Evolutionary conservation across 2,329 filamentous ascomycete species (phyloP).

Genomic region (Scortechinia acanthostroma): DNA sequence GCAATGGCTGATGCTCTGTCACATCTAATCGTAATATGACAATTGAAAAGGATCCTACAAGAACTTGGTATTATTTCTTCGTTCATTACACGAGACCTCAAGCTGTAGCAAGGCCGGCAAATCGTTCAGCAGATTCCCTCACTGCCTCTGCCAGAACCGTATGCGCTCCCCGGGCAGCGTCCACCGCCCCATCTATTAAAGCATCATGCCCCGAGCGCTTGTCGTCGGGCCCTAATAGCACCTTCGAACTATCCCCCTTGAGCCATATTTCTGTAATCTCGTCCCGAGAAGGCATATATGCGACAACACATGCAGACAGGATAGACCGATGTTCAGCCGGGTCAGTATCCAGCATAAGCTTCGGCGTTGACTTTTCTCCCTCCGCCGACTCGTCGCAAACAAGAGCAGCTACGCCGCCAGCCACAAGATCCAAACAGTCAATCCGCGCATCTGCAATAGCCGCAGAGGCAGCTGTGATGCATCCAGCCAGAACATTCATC

Average conservation of each 20-base stretch:
- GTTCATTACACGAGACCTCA: too few species aligned
- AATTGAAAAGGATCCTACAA: too few species aligned
- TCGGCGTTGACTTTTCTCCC: constrained; percentile 14
- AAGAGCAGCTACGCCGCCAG: constrained; percentile 81
- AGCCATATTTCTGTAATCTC: constrained; percentile 94
- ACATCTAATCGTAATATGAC: too few species aligned
- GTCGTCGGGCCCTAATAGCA: neutral
- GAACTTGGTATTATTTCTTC: too few species aligned
- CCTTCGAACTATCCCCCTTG: constrained; percentile 46
- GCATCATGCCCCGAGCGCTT: neutral
- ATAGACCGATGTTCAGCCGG: constrained; percentile 74
- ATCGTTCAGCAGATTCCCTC: neutral
- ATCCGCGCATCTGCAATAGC: constrained; percentile 92
- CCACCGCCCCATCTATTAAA: constrained; percentile 1
- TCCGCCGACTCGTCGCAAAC: constrained; percentile 33
- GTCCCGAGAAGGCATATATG: constrained; percentile 77
- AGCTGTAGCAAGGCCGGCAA: neutral
- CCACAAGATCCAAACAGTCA: constrained; percentile 85
- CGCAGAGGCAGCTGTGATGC: constrained; percentile 87
- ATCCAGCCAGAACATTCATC: constrained; percentile 86
- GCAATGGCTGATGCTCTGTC: too few species aligned
- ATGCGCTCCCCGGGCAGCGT: neutral
- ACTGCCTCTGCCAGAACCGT: neutral
- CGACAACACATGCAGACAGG: constrained; percentile 79
- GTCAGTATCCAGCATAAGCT: constrained; percentile 72